phyloP scores from a whole-genome alignment of 2,329 filamentous ascomycete genomes.

The Ophiostoma ulmi region DNA sequence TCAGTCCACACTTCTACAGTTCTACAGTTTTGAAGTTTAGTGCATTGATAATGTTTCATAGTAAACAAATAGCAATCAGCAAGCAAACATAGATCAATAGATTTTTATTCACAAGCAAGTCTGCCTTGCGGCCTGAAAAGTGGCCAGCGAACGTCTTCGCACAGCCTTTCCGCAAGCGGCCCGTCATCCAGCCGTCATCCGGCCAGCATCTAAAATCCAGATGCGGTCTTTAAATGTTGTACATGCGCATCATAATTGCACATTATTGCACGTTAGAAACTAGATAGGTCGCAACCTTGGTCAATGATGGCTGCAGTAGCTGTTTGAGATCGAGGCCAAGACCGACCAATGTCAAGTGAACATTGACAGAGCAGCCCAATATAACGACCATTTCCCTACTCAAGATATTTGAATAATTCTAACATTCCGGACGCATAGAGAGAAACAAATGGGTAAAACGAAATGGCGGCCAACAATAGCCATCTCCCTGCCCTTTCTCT shows the following conservation, averaged over 20 bases:
- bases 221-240: background rate
- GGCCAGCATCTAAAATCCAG: background rate
- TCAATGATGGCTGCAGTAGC: background rate
- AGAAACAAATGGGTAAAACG: too few species aligned
- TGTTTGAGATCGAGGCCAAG: background rate
- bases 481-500: background rate
- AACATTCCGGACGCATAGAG: too few species aligned
- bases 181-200: background rate
- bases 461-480: too few species aligned
- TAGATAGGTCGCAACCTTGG: too few species aligned
- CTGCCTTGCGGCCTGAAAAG: background rate
- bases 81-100: background rate
- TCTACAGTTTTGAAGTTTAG: too few species aligned
- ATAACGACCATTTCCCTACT: background rate
- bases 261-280: too few species aligned
- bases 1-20: too few species aligned
- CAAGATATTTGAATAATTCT: too few species aligned
- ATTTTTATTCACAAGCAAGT: background rate
- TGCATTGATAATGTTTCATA: background rate
- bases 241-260: background rate
- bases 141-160: background rate
- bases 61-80: background rate
- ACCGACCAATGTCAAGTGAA: background rate
- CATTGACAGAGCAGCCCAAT: background rate
- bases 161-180: background rate